Conservation (phyloP, 371 early-diverging fungal genomes). For the Mucor lusitanicus region DNA sequence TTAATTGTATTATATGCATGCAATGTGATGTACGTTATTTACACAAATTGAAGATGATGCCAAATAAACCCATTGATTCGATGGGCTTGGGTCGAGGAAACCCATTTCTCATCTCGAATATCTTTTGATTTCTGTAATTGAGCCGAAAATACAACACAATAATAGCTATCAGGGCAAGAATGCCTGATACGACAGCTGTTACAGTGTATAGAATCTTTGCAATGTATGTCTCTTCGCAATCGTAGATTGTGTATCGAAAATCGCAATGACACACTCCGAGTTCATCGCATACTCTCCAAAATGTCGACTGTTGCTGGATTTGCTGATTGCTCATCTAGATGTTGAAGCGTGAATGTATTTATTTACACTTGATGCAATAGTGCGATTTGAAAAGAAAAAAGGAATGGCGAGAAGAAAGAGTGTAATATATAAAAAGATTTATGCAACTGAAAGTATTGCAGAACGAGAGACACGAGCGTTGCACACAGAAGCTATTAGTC, state of each 20-base stretch:
- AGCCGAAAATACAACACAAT: constrained; percentile 8
- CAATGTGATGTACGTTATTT: background rate
- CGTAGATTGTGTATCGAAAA: constrained; percentile 12
- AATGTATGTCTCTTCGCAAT: constrained; percentile 7
- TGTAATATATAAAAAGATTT: background rate
- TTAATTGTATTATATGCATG: constrained; percentile 6
- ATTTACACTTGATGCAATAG: background rate
- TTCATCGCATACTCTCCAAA: constrained; percentile 17
- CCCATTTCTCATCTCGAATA: constrained; percentile 15
- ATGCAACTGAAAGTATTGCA: background rate
- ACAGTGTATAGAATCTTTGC: constrained; percentile 1
- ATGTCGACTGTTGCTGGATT: background rate
- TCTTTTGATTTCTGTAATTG: constrained; percentile 10
- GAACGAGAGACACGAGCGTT: background rate
- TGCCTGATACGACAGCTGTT: constrained; percentile 4
- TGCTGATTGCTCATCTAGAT: background rate
- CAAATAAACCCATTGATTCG: constrained; percentile 12
- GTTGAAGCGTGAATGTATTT: background rate
- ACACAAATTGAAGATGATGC: constrained; percentile 16
- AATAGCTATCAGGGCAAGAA: background rate
- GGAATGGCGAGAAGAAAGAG: background rate
- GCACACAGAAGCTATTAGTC: background rate
- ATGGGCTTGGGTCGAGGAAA: constrained; percentile 18
- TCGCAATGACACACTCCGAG: constrained; percentile 15
- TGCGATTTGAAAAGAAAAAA: background rate